phyloP scores from a whole-genome alignment of 129 eudicot species.

The Gnaphalium uliginosum region DNA sequence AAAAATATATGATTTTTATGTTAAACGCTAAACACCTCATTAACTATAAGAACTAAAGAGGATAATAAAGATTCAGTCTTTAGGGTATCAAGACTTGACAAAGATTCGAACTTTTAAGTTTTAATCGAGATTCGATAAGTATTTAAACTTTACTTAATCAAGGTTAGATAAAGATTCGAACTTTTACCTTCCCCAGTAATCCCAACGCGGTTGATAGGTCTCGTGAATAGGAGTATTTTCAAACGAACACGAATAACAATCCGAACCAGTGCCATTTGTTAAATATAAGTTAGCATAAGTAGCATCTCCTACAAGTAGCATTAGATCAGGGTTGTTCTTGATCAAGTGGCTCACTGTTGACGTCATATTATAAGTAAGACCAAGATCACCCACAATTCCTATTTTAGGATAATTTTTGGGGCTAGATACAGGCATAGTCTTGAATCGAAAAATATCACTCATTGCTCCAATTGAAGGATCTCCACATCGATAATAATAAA shows the following conservation, averaged over 20 bases:
- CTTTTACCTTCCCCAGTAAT: constrained; percentile 95
- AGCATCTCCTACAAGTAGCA: constrained; percentile 85
- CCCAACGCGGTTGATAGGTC: constrained; percentile 99
- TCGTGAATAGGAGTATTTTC: constrained; percentile 86
- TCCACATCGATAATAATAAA: constrained; percentile 81
- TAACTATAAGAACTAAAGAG: not conserved
- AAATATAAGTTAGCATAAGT: constrained; percentile 87
- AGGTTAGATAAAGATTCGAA: not conserved
- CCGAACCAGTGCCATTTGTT: constrained; percentile 90
- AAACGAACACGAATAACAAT: constrained; percentile 94
- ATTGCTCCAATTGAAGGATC: constrained; percentile 74
- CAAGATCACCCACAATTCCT: constrained; percentile 84
- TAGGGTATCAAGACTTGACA: not conserved
- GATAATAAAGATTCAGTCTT: not conserved
- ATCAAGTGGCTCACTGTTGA: constrained; percentile 72
- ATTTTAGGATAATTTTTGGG: constrained; percentile 68
- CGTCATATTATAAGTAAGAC: constrained; percentile 86
- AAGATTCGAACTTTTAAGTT: not conserved
- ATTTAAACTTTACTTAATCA: not conserved
- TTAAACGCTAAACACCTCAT: not conserved
- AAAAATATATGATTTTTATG: too few relatives aligned
- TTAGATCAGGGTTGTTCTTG: constrained; percentile 70
- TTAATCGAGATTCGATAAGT: not conserved
- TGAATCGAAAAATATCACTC: constrained; percentile 59
- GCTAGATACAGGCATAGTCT: constrained; percentile 77